A percentile compares a stretch with the other conserved stretches of the same genome.
These are phyloP conservation scores for Saitozyma podzolica DNA, from an alignment of 768 basidiomycete genomes.

Conservation along the genomic window DNA sequence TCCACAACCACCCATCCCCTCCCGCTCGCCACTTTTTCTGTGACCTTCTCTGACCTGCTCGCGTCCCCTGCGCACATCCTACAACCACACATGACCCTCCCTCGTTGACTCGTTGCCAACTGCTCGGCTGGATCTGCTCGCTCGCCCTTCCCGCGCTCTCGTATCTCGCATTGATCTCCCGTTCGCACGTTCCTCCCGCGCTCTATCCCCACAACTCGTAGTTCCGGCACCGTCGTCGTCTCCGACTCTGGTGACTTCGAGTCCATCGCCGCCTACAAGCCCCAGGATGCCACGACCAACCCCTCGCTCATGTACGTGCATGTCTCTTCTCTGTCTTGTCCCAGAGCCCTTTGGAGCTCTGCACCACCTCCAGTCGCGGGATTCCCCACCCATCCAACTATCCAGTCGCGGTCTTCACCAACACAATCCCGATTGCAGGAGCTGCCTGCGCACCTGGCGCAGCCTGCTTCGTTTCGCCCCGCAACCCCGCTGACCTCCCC, in stretches of 20 bases:
- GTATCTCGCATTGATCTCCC: not conserved
- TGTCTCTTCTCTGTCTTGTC: not conserved
- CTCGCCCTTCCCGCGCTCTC: not conserved
- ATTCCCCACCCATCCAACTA: too few relatives aligned
- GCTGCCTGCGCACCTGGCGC: too few relatives aligned
- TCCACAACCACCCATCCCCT: not conserved
- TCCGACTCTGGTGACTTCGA: constrained; percentile 97
- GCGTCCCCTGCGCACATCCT: not conserved
- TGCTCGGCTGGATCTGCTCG: not conserved
- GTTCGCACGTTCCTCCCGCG: not conserved
- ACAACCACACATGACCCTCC: not conserved
- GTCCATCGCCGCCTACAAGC: constrained; percentile 93
- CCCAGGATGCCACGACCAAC: constrained; percentile 99
- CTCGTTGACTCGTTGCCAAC: not conserved
- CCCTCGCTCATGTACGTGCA: constrained; percentile 64
- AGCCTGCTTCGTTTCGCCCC: not conserved
- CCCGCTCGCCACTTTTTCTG: constrained; percentile 3
- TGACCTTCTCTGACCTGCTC: not conserved
- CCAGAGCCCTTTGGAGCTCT: not conserved
- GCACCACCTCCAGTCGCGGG: too few relatives aligned
- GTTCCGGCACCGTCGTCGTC: constrained; percentile 89
- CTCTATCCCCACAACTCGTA: constrained; percentile 3
- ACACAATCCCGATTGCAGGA: not conserved
- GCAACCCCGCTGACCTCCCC: not conserved
- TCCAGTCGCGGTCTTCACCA: not conserved